Conservation (phyloP, 495 filamentous ascomycete species). For the Tuber umbilicatum region DNA sequence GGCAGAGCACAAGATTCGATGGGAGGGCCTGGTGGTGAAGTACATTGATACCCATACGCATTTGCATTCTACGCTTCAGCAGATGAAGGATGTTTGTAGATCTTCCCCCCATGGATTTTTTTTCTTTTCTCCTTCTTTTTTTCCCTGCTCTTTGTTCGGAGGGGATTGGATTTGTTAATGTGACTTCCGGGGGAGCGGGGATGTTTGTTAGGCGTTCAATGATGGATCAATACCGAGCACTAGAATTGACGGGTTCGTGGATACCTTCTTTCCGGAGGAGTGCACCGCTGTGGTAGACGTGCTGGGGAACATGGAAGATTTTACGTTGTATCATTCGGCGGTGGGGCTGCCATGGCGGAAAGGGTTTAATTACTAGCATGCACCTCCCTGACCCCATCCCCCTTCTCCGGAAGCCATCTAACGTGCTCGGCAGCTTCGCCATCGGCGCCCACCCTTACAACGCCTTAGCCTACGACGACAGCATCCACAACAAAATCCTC, state of each 20-base stretch:
- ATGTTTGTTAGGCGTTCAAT: neutral
- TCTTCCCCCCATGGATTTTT: neutral
- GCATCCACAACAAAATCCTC: neutral
- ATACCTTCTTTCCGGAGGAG: neutral
- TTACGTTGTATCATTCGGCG: neutral
- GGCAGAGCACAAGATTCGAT: neutral
- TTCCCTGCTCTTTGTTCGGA: neutral
- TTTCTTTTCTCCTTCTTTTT: conserved; percentile 1
- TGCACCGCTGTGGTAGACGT: neutral
- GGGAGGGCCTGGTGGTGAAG: neutral
- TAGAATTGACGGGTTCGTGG: neutral
- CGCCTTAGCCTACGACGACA: conserved; percentile 3
- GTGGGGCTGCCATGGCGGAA: neutral
- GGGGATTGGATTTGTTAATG: neutral
- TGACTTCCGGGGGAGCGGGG: neutral
- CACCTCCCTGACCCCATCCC: neutral
- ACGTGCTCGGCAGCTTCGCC: conserved; percentile 8
- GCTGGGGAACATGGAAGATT: neutral
- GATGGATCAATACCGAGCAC: neutral
- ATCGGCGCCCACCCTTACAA: conserved; percentile 12
- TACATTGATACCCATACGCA: conserved; percentile 20
- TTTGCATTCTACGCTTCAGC: conserved; percentile 14
- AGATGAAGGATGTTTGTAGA: conserved; percentile 17
- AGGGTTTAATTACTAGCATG: neutral
- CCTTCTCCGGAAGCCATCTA: neutral